Conservation (phyloP, 2,329 filamentous ascomycete species). For the Trematosphaeria pertusa region DNA sequence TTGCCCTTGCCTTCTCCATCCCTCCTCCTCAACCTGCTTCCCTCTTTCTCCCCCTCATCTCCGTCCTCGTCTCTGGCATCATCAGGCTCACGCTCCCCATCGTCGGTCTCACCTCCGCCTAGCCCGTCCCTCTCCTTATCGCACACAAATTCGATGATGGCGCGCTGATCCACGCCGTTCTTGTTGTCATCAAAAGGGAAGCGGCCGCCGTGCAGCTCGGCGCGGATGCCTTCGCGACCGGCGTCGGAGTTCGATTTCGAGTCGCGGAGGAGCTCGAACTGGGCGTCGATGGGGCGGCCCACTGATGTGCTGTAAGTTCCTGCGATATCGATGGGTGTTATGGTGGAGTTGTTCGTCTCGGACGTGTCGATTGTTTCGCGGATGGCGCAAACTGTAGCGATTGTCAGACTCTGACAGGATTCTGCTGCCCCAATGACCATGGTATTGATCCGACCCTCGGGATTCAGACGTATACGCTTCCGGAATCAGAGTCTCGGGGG, state of each 20-base stretch:
- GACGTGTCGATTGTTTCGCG: slow-evolving; percentile 62
- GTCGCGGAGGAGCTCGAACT: slow-evolving; percentile 69
- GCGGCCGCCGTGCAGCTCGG: slow-evolving; percentile 69
- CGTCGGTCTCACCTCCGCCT: slow-evolving; percentile 69
- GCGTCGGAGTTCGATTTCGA: slow-evolving; percentile 70
- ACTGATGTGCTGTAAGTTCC: slow-evolving; percentile 69
- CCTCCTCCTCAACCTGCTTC: slow-evolving; percentile 24
- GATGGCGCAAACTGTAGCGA: slow-evolving; percentile 78
- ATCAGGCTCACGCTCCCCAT: slow-evolving; percentile 62
- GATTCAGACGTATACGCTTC: too few species aligned
- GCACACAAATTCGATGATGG: slow-evolving; percentile 86
- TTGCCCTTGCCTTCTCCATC: slow-evolving; percentile 46
- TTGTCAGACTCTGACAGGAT: too few species aligned
- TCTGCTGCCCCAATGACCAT: too few species aligned
- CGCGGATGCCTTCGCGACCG: slow-evolving; percentile 72
- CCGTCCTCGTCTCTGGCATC: slow-evolving; percentile 56
- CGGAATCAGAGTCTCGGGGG: too few species aligned
- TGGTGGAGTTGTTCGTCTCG: slow-evolving; percentile 58
- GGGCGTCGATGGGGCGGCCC: slow-evolving; percentile 67
- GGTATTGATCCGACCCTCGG: too few species aligned
- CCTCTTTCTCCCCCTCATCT: slow-evolving; percentile 23
- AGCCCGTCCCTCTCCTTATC: slow-evolving; percentile 74
- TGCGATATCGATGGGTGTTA: slow-evolving; percentile 73
- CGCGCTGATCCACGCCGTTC: slow-evolving; percentile 67
- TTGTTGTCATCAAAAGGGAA: slow-evolving; percentile 57